Percentiles rank a stretch among this genome's conserved stretches.
These are phyloP conservation scores for Suillus subalutaceus DNA, from an alignment of 768 basidiomycete species.

Conservation along the genomic window DNA sequence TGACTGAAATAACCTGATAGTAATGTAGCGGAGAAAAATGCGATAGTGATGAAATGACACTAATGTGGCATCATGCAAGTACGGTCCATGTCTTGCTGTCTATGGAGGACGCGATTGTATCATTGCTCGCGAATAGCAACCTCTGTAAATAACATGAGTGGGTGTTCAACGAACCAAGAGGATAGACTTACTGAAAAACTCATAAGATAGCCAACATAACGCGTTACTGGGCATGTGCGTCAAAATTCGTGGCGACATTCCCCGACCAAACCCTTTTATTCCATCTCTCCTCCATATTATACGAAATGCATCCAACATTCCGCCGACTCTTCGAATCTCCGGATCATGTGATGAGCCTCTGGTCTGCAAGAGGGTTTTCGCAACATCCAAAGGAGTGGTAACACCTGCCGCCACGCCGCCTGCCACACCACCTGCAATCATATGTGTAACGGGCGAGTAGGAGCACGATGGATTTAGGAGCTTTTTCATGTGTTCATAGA, in stretches of 20 bases:
- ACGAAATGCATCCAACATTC: slow-evolving; percentile 86
- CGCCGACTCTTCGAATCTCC: slow-evolving; percentile 80
- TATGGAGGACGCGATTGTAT: slow-evolving; percentile 16
- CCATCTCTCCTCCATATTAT: slow-evolving; percentile 91
- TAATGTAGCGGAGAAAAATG: slow-evolving; percentile 19
- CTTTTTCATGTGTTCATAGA: slow-evolving; percentile 91
- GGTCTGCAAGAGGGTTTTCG: slow-evolving; percentile 96
- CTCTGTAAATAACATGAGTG: slow-evolving; percentile 42
- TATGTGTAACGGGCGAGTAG: slow-evolving; percentile 94
- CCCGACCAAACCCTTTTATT: slow-evolving; percentile 80
- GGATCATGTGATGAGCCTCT: slow-evolving; percentile 85
- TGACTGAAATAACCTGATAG: slow-evolving; percentile 13
- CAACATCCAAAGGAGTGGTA: slow-evolving; percentile 96
- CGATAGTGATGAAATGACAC: background rate
- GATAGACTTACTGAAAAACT: slow-evolving; percentile 89
- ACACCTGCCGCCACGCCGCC: slow-evolving; percentile 95
- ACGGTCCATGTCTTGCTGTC: slow-evolving; percentile 15
- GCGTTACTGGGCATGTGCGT: slow-evolving; percentile 98
- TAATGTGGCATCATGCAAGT: background rate
- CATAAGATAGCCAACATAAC: slow-evolving; percentile 96
- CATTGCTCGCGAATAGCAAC: slow-evolving; percentile 58
- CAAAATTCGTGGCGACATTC: slow-evolving; percentile 87
- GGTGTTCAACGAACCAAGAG: slow-evolving; percentile 2
- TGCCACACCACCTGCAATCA: slow-evolving; percentile 88
- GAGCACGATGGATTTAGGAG: slow-evolving; percentile 81